Evolutionary conservation across 352 stramenopile species (phyloP).

Genomic region (Pythium utonaiense): DNA sequence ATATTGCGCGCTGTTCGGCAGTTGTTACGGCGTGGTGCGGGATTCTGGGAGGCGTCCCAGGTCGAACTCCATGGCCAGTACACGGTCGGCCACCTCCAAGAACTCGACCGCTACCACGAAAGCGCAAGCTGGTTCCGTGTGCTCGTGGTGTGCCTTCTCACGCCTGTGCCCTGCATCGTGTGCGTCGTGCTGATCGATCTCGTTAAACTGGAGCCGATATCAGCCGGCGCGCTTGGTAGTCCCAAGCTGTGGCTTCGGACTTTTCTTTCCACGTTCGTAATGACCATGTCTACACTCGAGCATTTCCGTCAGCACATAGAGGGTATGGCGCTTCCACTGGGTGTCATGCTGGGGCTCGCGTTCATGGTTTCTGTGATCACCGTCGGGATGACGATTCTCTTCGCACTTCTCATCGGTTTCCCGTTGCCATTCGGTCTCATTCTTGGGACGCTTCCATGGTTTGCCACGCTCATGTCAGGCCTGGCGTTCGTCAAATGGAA

Average conservation of each 20-base stretch:
- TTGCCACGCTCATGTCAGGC: not conserved
- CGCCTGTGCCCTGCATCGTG: constrained; percentile 10
- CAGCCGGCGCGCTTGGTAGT: not conserved
- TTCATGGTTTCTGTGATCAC: constrained; percentile 6
- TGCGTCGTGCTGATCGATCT: constrained; percentile 9
- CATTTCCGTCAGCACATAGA: constrained; percentile 15
- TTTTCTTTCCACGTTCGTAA: constrained; percentile 5
- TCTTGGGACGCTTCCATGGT: constrained; percentile 10
- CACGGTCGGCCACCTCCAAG: constrained; percentile 2
- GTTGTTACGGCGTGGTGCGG: not conserved
- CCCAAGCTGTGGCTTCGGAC: constrained; percentile 17
- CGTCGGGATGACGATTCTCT: not conserved
- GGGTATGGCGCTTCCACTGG: not conserved
- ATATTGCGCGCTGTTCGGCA: not conserved
- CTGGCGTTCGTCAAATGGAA: not conserved
- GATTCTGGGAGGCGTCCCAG: constrained; percentile 12
- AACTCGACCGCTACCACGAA: constrained; percentile 2
- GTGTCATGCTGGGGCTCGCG: not conserved
- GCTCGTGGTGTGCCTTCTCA: not conserved
- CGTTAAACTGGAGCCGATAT: constrained; percentile 6
- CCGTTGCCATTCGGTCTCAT: constrained; percentile 14
- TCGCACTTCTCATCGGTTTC: constrained; percentile 11
- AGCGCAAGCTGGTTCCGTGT: constrained; percentile 6
- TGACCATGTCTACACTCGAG: constrained; percentile 6
- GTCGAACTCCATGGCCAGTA: constrained; percentile 25